phyloP scores from a whole-genome alignment of 192 early-diverging fungal genomes.

The Gonapodya sp. region DNA sequence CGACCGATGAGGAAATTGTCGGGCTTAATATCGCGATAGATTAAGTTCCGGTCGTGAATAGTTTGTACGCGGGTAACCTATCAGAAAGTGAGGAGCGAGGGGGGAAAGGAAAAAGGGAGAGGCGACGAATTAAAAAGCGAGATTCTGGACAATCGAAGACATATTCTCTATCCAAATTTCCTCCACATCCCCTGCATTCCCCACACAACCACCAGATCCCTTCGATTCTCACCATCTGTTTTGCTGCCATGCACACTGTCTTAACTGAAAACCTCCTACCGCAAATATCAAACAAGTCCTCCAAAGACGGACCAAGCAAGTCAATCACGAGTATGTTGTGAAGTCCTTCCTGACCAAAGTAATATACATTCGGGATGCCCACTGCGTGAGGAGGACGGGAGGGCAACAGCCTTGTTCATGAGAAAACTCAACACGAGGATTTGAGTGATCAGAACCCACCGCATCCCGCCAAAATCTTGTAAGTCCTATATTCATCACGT shows the following conservation, averaged over 20 bases:
- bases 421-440: neutral
- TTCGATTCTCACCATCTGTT: conserved; percentile 65
- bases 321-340: conserved; percentile 93
- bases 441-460: conserved; percentile 14
- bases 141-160: too few species aligned
- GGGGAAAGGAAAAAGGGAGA: neutral
- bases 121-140: conserved; percentile 3
- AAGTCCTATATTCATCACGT: conserved; percentile 89
- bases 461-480: conserved; percentile 76
- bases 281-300: conserved; percentile 96
- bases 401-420: too few species aligned
- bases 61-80: conserved; percentile 72
- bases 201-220: neutral
- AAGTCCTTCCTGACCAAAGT: conserved; percentile 95
- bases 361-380: conserved; percentile 84
- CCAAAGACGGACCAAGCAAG: conserved; percentile 82
- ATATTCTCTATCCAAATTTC: conserved; percentile 13
- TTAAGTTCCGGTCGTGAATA: conserved; percentile 88
- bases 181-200: too few species aligned
- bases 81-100: neutral
- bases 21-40: conserved; percentile 98
- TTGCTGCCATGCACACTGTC: conserved; percentile 93
- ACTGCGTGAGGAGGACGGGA: conserved; percentile 27
- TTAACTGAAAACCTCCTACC: conserved; percentile 81
- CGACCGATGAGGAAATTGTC: conserved; percentile 96